phyloP scores from a whole-genome alignment of 2,329 filamentous ascomycete species.

The Hymenoscyphus repandus region DNA sequence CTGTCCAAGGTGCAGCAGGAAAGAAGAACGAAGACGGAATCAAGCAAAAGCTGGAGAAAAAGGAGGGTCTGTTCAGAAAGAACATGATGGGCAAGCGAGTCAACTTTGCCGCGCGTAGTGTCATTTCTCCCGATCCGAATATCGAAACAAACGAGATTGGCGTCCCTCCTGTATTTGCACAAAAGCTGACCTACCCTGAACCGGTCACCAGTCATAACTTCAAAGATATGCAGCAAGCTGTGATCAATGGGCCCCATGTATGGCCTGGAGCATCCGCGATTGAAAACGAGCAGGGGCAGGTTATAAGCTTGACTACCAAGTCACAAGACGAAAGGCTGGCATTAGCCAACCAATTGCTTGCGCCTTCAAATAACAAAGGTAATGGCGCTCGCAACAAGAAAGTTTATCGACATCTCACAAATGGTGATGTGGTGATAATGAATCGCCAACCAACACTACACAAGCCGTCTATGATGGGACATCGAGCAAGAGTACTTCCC shows the following conservation, averaged over 20 bases:
- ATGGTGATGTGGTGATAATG: conserved; percentile 97
- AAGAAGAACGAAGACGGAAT: conserved; percentile 85
- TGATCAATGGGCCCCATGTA: conserved; percentile 87
- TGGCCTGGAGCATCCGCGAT: conserved; percentile 95
- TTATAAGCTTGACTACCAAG: conserved; percentile 83
- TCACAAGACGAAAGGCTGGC: conserved; percentile 82
- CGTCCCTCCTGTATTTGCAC: conserved; percentile 95
- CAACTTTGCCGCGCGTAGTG: conserved; percentile 94
- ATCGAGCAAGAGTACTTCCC: conserved; percentile 83
- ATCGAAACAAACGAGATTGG: conserved; percentile 99
- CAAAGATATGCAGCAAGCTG: conserved; percentile 89
- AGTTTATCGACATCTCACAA: conserved; percentile 91
- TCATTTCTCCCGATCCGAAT: conserved; percentile 97
- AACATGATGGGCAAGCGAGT: conserved; percentile 99
- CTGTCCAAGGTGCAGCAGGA: conserved; percentile 70
- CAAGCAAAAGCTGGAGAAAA: conserved; percentile 97
- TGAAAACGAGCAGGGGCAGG: conserved; percentile 90
- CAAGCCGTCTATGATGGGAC: conserved; percentile 98
- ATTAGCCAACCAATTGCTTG: conserved; percentile 86
- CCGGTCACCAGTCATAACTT: conserved; percentile 97
- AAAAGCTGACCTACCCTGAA: conserved; percentile 92
- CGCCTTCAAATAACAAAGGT: conserved; percentile 69
- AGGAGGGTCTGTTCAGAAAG: conserved; percentile 95
- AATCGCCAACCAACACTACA: conserved; percentile 97
- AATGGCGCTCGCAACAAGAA: conserved; percentile 86